Evolutionary conservation across 176 grass and related monocot genomes (phyloP).

Genomic region (Lolium perenne): DNA sequence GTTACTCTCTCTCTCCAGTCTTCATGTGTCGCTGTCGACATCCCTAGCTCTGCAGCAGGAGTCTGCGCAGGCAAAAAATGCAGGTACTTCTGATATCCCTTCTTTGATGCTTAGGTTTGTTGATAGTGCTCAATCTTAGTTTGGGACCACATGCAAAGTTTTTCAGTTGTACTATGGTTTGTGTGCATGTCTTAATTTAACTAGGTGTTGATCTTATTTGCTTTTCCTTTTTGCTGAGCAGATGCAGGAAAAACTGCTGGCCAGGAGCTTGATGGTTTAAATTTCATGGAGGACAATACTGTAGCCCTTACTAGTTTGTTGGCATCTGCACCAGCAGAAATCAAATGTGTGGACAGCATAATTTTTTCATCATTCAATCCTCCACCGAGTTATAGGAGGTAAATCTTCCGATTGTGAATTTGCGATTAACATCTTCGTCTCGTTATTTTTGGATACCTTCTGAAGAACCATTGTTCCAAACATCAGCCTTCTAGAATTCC

Average conservation of each 20-base stretch:
- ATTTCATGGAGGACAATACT: conserved; percentile 79
- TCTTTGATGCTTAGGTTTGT: conserved; percentile 22
- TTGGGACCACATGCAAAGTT: not conserved
- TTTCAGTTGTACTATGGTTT: conserved; percentile 28
- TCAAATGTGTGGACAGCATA: conserved; percentile 85
- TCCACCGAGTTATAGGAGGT: conserved; percentile 95
- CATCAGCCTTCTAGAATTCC: conserved; percentile 1
- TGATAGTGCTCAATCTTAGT: not conserved
- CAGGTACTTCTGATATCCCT: conserved; percentile 54
- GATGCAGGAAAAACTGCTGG: conserved; percentile 68
- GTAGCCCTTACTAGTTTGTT: conserved; percentile 65
- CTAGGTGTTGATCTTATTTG: conserved; percentile 13
- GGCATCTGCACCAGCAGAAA: conserved; percentile 59
- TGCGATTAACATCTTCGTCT: not conserved
- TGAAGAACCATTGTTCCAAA: conserved; percentile 1
- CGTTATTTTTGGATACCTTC: not conserved
- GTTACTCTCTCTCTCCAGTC: conserved; percentile 83
- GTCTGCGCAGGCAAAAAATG: conserved; percentile 65
- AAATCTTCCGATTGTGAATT: conserved; percentile 25
- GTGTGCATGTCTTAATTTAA: not conserved
- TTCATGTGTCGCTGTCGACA: conserved; percentile 87
- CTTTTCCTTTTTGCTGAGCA: conserved; percentile 41
- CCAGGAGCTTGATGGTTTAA: conserved; percentile 90
- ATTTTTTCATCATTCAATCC: conserved; percentile 96
- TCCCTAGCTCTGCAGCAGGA: conserved; percentile 88